A percentile compares a stretch with the other conserved stretches of the same genome.
Evolutionary conservation across 2,329 filamentous ascomycete genomes (phyloP).

Genomic region (Aspergillaceae sp.): DNA sequence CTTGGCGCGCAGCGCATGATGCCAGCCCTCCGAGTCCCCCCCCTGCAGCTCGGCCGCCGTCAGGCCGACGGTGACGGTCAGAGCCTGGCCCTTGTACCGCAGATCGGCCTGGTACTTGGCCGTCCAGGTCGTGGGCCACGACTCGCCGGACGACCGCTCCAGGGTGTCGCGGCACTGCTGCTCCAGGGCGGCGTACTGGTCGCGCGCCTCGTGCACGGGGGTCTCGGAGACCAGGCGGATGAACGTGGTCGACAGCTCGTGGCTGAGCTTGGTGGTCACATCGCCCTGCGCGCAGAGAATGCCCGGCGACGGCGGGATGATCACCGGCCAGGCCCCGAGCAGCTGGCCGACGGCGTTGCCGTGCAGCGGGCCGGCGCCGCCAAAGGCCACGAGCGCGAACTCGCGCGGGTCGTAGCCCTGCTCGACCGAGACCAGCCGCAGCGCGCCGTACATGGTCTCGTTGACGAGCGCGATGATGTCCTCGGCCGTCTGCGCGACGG

Average conservation of each 20-base stretch:
- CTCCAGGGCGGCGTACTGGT: conserved; percentile 29
- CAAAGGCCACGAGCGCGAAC: conserved; percentile 45
- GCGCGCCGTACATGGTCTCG: conserved; percentile 45
- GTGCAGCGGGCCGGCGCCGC: conserved; percentile 45
- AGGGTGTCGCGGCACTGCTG: conserved; percentile 32
- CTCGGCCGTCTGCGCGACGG: conserved; percentile 36
- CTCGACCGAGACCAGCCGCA: conserved; percentile 44
- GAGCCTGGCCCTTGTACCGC: conserved; percentile 41
- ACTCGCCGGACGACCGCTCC: conserved; percentile 23
- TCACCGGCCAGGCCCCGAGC: conserved; percentile 45
- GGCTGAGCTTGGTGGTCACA: conserved; percentile 42
- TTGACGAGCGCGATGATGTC: conserved; percentile 44
- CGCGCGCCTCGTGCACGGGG: conserved; percentile 24
- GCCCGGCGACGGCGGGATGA: conserved; percentile 44
- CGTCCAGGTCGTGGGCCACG: conserved; percentile 21
- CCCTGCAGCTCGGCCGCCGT: conserved; percentile 23
- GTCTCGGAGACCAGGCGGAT: conserved; percentile 36
- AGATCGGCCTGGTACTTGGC: conserved; percentile 39
- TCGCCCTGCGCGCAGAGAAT: conserved; percentile 45
- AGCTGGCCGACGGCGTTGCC: conserved; percentile 44
- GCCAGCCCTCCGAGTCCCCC: conserved; percentile 20
- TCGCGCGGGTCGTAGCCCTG: conserved; percentile 45
- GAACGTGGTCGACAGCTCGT: conserved; percentile 40
- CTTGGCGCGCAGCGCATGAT: conserved; percentile 26
- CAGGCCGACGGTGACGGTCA: conserved; percentile 31